phyloP scores from a whole-genome alignment of 2,329 filamentous ascomycete genomes.

The Aspergillus neoniger region DNA sequence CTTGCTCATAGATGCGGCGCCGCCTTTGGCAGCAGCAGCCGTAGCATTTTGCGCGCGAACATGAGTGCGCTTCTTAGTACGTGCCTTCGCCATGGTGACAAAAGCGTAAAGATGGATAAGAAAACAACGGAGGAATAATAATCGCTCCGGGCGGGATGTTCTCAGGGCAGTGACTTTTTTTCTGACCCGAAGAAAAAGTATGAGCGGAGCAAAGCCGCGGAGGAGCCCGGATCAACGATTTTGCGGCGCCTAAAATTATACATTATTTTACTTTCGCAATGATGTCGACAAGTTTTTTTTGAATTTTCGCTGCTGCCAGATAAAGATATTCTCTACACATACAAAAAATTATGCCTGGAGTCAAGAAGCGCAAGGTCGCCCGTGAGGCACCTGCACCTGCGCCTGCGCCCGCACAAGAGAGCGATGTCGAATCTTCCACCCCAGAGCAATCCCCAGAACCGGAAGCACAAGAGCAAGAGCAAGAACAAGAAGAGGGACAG shows the following conservation, averaged over 20 bases:
- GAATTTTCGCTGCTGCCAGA: not conserved
- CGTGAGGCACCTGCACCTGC: slow-evolving; percentile 25
- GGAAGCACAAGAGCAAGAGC: slow-evolving; percentile 8
- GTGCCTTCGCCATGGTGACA: slow-evolving; percentile 69
- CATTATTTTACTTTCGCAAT: slow-evolving; percentile 21
- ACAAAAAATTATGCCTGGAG: slow-evolving; percentile 34
- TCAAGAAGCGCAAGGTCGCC: slow-evolving; percentile 46
- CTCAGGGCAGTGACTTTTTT: slow-evolving; percentile 30
- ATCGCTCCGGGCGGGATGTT: slow-evolving; percentile 5
- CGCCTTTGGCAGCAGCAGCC: slow-evolving; percentile 51
- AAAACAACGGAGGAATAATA: slow-evolving; percentile 4
- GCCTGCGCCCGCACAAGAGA: slow-evolving; percentile 22
- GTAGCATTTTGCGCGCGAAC: slow-evolving; percentile 63
- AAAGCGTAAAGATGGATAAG: not conserved
- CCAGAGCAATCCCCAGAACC: slow-evolving; percentile 18
- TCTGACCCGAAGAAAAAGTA: slow-evolving; percentile 37
- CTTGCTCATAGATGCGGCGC: slow-evolving; percentile 64
- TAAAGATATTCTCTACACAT: not conserved
- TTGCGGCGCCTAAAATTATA: slow-evolving; percentile 38
- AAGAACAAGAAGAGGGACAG: slow-evolving; percentile 8
- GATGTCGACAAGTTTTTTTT: slow-evolving; percentile 14
- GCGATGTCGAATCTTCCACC: slow-evolving; percentile 27
- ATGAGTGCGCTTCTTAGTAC: slow-evolving; percentile 89
- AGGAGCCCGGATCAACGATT: slow-evolving; percentile 39
- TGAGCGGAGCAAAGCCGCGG: slow-evolving; percentile 29